Base-by-base conservation (phyloP, 352 stramenopile genomes). In the Phytophthora aleatoria region DNA sequence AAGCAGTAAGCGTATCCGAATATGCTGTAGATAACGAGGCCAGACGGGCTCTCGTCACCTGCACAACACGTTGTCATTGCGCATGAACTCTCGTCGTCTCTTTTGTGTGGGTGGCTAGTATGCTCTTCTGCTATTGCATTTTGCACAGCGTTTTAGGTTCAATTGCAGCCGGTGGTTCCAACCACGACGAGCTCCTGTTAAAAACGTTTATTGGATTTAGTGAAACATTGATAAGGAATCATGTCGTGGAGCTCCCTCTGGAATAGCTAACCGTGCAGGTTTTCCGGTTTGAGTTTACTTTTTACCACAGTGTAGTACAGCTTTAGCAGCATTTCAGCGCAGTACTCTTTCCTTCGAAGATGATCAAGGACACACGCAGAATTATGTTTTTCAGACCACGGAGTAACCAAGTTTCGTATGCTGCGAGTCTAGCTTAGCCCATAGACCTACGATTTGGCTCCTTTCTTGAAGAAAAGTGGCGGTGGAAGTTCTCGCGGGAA, bases 381-480 rank as follows among this genome's bases (percentile, higher is more conserved):
- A 20, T 20, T 0, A 20, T 20, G 20, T 20, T 20, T 20, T 20
- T 30, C 62, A 12, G 35, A 41, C 5, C 48, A 31, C 65, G 60
- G 41, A 31, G 55, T 58, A 59, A 51, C 33, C 39, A 42, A 56
- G 20, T 51, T 1, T 33, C 28, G 28, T 33, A 8, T 8, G 3
- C 4, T 4, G 28, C 4, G 26, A n/a, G 44, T 36, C 44, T 11
- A 33, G 4, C 27, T 20, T 7, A 45, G 39, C n/a, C 10, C 6
- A 4, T 28, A 28, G 41, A 48, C 41, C 16, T 35, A 50, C 43
- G 9, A 50, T 35, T 51, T 65, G 62, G 39, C 12, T 27, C 45
- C 59, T 73, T 83, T 83, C 26, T 81, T 61, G 36, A 83, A 86
- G 52, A 80, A 86, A 35, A 86, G 67, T 27, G 77, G 74, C 1